Evolutionary conservation across 352 stramenopile genomes (phyloP).

Genomic region (Thraustochytrium striatum): DNA sequence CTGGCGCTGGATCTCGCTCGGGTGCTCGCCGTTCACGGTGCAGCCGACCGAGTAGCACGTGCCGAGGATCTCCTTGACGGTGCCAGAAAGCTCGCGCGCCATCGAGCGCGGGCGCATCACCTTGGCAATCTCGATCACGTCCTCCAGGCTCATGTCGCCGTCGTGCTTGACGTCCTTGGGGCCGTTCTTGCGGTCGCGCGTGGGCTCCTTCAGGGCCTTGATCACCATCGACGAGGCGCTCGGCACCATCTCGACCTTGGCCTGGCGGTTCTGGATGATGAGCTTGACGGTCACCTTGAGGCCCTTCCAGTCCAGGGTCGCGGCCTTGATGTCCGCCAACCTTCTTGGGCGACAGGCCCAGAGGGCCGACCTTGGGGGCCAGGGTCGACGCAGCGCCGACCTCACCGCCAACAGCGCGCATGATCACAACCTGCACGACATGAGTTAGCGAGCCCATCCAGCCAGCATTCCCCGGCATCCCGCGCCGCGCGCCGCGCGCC

Average conservation of each 20-base stretch:
- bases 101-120: slow-evolving; percentile 96
- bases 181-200: slow-evolving; percentile 97
- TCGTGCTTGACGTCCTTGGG: slow-evolving; percentile 93
- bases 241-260: slow-evolving; percentile 86
- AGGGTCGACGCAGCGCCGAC: slow-evolving; percentile 95
- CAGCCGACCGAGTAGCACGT: slow-evolving; percentile 96
- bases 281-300: slow-evolving; percentile 99
- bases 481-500: not conserved
- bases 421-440: slow-evolving; percentile 48
- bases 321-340: slow-evolving; percentile 99
- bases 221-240: slow-evolving; percentile 96
- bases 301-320: slow-evolving; percentile 99
- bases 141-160: slow-evolving; percentile 98
- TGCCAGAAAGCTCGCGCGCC: slow-evolving; percentile 88
- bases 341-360: slow-evolving; percentile 99
- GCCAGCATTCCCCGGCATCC: not conserved
- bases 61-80: slow-evolving; percentile 99
- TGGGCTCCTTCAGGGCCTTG: slow-evolving; percentile 98
- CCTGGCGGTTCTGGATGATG: slow-evolving; percentile 97
- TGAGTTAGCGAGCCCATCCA: not conserved
- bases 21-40: slow-evolving; percentile 97
- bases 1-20: slow-evolving; percentile 89
- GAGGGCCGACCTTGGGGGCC: slow-evolving; percentile 98
- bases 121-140: slow-evolving; percentile 96
- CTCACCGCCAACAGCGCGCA: slow-evolving; percentile 98